Conservation (phyloP, 78 protist species). For the Monocercomonoides exilis region DNA sequence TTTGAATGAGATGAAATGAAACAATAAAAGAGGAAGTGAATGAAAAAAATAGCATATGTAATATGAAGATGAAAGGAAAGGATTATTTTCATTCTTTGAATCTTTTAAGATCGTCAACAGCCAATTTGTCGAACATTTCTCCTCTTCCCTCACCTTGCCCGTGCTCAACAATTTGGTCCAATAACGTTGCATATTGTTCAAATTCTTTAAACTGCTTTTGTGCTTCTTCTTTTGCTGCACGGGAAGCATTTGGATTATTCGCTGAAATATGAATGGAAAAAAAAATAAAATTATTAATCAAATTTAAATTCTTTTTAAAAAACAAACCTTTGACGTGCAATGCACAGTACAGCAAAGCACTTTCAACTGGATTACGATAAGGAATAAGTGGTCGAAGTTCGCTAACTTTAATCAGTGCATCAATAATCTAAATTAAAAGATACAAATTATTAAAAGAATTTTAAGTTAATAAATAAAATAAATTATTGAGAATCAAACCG, state of each 20-base stretch:
- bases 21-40: no score
- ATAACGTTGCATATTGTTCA: not conserved
- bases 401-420: not conserved
- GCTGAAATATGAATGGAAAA: no score
- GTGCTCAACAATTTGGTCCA: not conserved
- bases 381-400: not conserved
- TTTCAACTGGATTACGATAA: not conserved
- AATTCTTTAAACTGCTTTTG: not conserved
- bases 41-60: no score
- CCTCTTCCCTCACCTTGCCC: slow-evolving; percentile 12
- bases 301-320: no score
- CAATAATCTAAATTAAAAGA: not conserved
- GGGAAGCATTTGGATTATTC: not conserved
- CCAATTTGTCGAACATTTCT: not conserved
- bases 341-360: not conserved
- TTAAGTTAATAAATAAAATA: no score
- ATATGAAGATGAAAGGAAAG: no score
- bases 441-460: not conserved
- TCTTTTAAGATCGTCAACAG: not conserved
- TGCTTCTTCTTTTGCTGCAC: not conserved
- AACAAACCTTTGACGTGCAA: not conserved
- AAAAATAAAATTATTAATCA: no score
- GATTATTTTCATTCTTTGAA: not conserved
- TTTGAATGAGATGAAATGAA: no score
- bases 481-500: slow-evolving; percentile 2